A percentile compares a stretch with the other conserved stretches of the same genome.
Evolutionary conservation across 2,329 filamentous ascomycete species (phyloP).

Genomic region (Colletotrichum eremochloae): DNA sequence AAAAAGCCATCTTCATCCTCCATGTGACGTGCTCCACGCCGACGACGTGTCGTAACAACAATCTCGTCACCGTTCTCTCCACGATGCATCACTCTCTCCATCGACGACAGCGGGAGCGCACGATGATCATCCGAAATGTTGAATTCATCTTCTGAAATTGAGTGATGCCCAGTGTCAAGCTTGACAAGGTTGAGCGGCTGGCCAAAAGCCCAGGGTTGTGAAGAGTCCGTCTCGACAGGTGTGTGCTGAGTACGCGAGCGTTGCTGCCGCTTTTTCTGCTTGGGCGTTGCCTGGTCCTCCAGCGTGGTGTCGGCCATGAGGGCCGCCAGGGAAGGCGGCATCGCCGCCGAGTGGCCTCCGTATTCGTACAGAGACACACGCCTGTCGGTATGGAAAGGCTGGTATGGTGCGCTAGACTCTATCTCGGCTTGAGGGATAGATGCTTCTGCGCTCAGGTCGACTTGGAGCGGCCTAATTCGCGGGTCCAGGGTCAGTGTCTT

Average conservation of each 20-base stretch:
- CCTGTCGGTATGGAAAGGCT: conserved; percentile 93
- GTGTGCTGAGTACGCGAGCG: conserved; percentile 42
- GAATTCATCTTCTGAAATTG: conserved; percentile 65
- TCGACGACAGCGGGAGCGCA: conserved; percentile 72
- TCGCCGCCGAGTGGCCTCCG: conserved; percentile 48
- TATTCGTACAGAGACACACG: conserved; percentile 85
- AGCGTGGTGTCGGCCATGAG: conserved; percentile 58
- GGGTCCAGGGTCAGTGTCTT: conserved; percentile 66
- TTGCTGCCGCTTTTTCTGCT: conserved; percentile 55
- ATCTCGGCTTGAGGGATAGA: conserved; percentile 86
- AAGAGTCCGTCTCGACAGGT: conserved; percentile 36
- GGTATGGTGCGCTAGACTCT: conserved; percentile 94
- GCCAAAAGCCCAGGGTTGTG: conserved; percentile 69
- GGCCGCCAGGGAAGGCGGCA: conserved; percentile 54
- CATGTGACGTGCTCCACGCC: conserved; percentile 65
- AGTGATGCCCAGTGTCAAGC: conserved; percentile 65
- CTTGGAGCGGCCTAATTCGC: conserved; percentile 54
- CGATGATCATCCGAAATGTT: conserved; percentile 67
- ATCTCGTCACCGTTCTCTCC: conserved; percentile 79
- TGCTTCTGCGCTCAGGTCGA: conserved; percentile 66
- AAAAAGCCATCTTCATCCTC: conserved; percentile 84
- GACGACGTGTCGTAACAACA: conserved; percentile 83
- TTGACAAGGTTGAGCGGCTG: conserved; percentile 64
- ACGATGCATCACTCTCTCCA: conserved; percentile 72
- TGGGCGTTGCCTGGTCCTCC: conserved; percentile 54